Base-by-base conservation (phyloP, 768 basidiomycete genomes). In the Amanita rubescens region DNA sequence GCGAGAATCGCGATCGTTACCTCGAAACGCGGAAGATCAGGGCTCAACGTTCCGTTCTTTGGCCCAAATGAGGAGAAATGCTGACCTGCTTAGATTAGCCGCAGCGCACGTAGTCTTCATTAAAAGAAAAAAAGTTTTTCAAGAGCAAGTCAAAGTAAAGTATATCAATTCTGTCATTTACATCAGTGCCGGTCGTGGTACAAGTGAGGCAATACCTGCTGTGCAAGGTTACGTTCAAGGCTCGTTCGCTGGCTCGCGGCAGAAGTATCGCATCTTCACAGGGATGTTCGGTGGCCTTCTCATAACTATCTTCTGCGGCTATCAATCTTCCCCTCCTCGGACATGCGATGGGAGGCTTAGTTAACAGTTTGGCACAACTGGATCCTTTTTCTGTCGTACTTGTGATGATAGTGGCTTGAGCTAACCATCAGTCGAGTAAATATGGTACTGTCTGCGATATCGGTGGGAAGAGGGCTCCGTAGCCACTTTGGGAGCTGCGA, bases 271-370 rank as follows among this genome's bases (percentile, higher is more conserved):
- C 10, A 11, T 44, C 25, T 8, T 24, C 47, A 24, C 34, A 34
- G 20, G 22, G 35, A 20, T 49, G 33, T 37, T 35, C 3, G 30
- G 33, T 22, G 47, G 10, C 47, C 47, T 37, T 49, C 47, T 22
- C 47, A 24, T 9, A 49, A 14, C 10, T 24, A 49, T 49, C 33
- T 35, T 37, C 47, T 35, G 35, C 35, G 47, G 47, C 47, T 14
- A 35, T 35, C 46, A 35, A 1, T 27, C 30, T 48, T 48, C 24
- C 44, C 34, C 47, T 49, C 47, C 32, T 49, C 47, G 47, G 47
- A 49, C 33, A 35, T 49, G 34, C 43, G 6, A 44, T 44, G 11
- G 12, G 24, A 20, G 25, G 33, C n/a, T 30, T 14, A 9, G 25
- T 17, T 12, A 22, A 34, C 32, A 20, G 22, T 49, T 49, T 37